Percentiles rank a stretch among this genome's conserved stretches.
Evolutionary conservation across 2,329 filamentous ascomycete species (phyloP).

Genomic region (Cryphonectria radicalis): DNA sequence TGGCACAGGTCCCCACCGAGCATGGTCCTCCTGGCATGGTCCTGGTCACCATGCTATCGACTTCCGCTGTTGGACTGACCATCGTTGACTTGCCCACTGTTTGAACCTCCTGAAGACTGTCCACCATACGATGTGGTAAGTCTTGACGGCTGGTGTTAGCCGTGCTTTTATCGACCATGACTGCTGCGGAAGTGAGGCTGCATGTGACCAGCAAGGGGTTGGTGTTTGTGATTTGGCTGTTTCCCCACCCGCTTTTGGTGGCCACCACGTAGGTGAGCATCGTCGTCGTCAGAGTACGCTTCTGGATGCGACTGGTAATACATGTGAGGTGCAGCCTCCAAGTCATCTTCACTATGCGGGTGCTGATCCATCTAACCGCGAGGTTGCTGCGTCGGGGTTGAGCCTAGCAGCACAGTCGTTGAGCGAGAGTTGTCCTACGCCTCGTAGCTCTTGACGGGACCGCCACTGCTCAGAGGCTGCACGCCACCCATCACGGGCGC

Average conservation of each 20-base stretch:
- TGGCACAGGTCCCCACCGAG: not conserved
- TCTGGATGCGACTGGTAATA: not conserved
- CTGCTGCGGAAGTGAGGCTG: not conserved
- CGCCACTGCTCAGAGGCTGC: constrained; percentile 59
- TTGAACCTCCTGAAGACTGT: not conserved
- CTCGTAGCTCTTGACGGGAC: constrained; percentile 62
- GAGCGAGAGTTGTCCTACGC: constrained; percentile 42
- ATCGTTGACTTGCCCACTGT: not conserved
- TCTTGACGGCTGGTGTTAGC: not conserved
- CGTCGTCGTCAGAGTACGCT: not conserved
- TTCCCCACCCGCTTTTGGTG: not conserved
- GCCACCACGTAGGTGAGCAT: not conserved
- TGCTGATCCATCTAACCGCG: not conserved
- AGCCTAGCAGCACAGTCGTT: not conserved
- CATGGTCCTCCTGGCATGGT: not conserved
- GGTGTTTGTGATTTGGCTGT: not conserved
- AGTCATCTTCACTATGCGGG: not conserved
- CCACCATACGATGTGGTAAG: not conserved
- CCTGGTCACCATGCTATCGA: not conserved
- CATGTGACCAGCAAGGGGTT: not conserved
- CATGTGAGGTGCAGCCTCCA: not conserved
- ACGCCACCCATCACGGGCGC: constrained; percentile 48
- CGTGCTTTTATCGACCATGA: not conserved
- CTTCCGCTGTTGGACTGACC: not conserved
- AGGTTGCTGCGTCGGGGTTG: not conserved